Conservation (phyloP, 2,329 filamentous ascomycete species). For the Xylariomycetidae sp. region DNA sequence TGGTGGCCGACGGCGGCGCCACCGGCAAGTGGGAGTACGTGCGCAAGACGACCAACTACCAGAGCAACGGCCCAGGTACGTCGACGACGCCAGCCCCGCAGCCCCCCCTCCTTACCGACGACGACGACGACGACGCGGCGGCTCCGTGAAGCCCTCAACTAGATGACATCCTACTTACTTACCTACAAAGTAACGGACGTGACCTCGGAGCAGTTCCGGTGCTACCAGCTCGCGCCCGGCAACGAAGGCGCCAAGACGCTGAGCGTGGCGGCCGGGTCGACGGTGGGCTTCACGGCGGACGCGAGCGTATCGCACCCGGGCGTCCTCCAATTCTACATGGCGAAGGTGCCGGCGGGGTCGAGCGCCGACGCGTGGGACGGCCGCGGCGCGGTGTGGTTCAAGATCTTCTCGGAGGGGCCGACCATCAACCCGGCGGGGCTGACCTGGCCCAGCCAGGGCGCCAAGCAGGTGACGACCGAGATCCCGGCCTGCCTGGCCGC, state of each 20-base stretch:
- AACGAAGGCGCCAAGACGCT: constrained; percentile 34
- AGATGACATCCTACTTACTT: no score
- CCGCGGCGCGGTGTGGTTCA: constrained; percentile 34
- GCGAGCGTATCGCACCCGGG: constrained; percentile 37
- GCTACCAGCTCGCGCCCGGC: constrained; percentile 39
- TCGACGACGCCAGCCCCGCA: no score
- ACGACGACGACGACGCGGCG: no score
- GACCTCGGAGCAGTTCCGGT: constrained; percentile 40
- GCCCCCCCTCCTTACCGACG: no score
- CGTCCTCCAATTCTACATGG: constrained; percentile 34
- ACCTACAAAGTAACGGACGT: constrained; percentile 36
- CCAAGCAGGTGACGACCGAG: constrained; percentile 30
- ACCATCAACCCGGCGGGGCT: constrained; percentile 29
- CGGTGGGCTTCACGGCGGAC: constrained; percentile 37
- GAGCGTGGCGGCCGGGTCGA: constrained; percentile 37
- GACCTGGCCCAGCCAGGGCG: constrained; percentile 35
- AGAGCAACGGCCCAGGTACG: constrained; percentile 37
- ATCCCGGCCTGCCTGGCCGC: constrained; percentile 38
- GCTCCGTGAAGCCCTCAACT: no score
- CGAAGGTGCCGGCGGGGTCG: constrained; percentile 32
- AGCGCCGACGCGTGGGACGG: constrained; percentile 33
- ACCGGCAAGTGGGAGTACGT: constrained; percentile 40
- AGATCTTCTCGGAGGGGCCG: constrained; percentile 38
- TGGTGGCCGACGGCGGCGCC: constrained; percentile 25
- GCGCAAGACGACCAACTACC: constrained; percentile 42